Conservation (phyloP, 2,329 filamentous ascomycete genomes). For the Pseudocercospora crystallina region DNA sequence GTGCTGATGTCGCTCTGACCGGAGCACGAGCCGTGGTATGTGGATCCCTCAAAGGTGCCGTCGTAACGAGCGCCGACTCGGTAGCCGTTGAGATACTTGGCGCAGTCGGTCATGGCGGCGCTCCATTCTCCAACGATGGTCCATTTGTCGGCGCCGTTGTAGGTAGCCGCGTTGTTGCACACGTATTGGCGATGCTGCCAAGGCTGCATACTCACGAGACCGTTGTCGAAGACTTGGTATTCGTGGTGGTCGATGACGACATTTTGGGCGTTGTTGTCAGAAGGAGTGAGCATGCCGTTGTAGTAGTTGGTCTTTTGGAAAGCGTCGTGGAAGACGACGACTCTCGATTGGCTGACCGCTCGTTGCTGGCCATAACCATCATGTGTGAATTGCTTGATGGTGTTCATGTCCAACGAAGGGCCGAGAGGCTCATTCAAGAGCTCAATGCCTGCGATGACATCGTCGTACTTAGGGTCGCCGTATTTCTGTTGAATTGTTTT, state of each 20-base stretch:
- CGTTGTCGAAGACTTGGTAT: conserved; percentile 63
- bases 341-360: conserved; percentile 30
- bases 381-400: conserved; percentile 55
- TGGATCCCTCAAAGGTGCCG: conserved; percentile 51
- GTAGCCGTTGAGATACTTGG: conserved; percentile 53
- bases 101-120: conserved; percentile 64
- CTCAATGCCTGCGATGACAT: conserved; percentile 60
- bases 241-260: conserved; percentile 68
- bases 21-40: conserved; percentile 55
- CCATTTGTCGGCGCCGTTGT: conserved; percentile 61
- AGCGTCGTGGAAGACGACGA: conserved; percentile 60
- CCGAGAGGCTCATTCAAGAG: conserved; percentile 58
- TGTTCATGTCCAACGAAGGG: conserved; percentile 46
- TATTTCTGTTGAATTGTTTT: conserved; percentile 60
- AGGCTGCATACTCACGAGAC: conserved; percentile 51
- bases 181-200: conserved; percentile 56
- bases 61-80: conserved; percentile 61
- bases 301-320: conserved; percentile 56
- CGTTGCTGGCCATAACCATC: conserved; percentile 51
- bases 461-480: conserved; percentile 51
- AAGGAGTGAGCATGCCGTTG: conserved; percentile 60
- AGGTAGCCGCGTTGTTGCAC: conserved; percentile 54
- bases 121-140: conserved; percentile 70
- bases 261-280: conserved; percentile 51
- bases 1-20: conserved; percentile 50